A percentile compares a stretch with the other conserved stretches of the same genome.
Evolutionary conservation across 805 yeast genomes (phyloP).

Genomic region (Lipomyces spencermartinsiae): DNA sequence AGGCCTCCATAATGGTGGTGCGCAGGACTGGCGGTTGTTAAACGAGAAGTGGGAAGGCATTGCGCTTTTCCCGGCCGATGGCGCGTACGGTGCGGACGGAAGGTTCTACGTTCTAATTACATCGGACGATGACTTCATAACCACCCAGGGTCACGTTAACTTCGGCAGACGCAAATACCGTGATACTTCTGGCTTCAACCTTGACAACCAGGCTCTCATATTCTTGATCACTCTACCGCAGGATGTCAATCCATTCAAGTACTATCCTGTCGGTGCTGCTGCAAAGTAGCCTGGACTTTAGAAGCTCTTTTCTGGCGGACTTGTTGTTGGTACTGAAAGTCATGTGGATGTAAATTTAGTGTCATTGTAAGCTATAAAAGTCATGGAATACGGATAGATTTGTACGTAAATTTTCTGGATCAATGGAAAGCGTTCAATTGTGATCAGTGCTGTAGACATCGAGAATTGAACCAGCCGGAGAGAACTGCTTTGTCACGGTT

Average conservation of each 20-base stretch:
- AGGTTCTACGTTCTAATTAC: conserved; percentile 21
- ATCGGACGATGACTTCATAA: conserved; percentile 36
- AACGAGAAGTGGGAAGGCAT: conserved; percentile 39
- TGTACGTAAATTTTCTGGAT: no score
- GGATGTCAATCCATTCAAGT: conserved; percentile 18
- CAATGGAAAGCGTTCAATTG: no score
- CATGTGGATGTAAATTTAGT: no score
- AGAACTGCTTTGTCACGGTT: no score
- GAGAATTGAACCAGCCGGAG: no score
- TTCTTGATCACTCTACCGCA: conserved; percentile 28
- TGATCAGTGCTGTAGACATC: no score
- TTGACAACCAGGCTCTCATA: conserved; percentile 34
- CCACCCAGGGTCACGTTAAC: conserved; percentile 29
- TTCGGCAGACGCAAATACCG: conserved; percentile 27
- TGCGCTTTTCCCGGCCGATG: conserved; percentile 31
- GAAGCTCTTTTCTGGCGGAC: neutral
- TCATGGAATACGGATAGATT: no score
- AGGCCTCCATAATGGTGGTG: conserved; percentile 37
- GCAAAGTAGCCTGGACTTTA: neutral
- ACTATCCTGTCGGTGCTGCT: conserved; percentile 26
- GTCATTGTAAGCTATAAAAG: no score
- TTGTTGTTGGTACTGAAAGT: no score
- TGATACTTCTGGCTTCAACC: conserved; percentile 25
- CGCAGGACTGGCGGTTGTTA: conserved; percentile 27
- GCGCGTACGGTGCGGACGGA: conserved; percentile 33